Conservation (phyloP, 257 asterid genomes). For the Nicotiana attenuata region DNA sequence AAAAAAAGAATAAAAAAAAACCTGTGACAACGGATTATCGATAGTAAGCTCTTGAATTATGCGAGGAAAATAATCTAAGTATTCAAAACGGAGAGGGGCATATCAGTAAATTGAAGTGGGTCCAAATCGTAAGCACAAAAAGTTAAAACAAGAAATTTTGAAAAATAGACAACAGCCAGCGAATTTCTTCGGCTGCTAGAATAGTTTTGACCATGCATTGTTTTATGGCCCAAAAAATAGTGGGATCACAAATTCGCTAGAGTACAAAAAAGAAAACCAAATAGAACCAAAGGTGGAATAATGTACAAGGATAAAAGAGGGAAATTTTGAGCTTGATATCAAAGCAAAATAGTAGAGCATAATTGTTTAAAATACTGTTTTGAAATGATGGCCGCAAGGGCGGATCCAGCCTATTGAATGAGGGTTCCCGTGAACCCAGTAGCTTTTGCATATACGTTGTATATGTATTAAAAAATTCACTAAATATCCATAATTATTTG, state of each 20-base stretch:
- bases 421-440: too few species aligned
- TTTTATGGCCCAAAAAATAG: background rate
- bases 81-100: too few species aligned
- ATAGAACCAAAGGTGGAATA: background rate
- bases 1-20: too few species aligned
- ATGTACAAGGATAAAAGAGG: background rate
- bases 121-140: too few species aligned
- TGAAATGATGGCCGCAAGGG: background rate
- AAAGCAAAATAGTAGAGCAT: background rate
- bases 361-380: background rate
- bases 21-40: too few species aligned
- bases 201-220: background rate
- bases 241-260: background rate
- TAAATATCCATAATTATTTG: too few species aligned
- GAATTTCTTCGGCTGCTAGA: background rate
- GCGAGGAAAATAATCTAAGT: too few species aligned
- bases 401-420: too few species aligned
- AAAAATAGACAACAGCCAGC: background rate
- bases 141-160: background rate
- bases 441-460: too few species aligned
- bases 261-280: background rate
- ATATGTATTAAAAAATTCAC: too few species aligned
- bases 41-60: too few species aligned
- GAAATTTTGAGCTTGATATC: background rate
- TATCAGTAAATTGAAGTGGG: too few species aligned